Evolutionary conservation across 805 yeast genomes (phyloP), one percentile per base, ranked within the genome.

Genomic region (Ogataea parapolymorpha): DNA sequence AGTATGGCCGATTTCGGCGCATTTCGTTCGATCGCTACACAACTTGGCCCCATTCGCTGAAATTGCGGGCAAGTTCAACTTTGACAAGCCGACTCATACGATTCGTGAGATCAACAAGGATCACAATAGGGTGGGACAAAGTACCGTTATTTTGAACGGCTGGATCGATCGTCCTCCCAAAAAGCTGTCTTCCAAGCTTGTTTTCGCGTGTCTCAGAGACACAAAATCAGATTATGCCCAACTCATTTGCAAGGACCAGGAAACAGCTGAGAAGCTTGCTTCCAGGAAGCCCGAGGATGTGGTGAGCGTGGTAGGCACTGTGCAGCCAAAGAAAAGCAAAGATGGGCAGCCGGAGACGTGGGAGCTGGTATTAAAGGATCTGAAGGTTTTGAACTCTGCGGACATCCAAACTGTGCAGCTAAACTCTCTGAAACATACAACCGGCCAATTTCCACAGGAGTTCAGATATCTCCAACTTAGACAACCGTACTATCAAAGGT

Each of bases 81-180:
- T 63, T 30, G 38, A 38, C 8, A 55, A 53, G 23, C 54, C 49
- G 35, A 57, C 64, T 1, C 61, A 60, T 37, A 53, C 64, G 2
- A 46, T 63, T 15, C 26, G 40, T 2, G 39, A 48, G 23, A 49
- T 63, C 11, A 41, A 54, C 15, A 10, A 24, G 2, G 18, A 39
- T 3, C 23, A 46, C 13, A 33, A 33, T 2, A 13, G 30, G 3
- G 29, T 48, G 10, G 14, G 55, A 6, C 39, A 45, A 10, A 16
- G 49, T 9, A 50, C 60, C 11, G 74, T 83, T 2, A 68, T 73
- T 0, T 49, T 91, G 6, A 78, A 86, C 48, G 98, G 99, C 0
- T 93, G 96, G 88, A 74, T 91, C 13, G 79, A 87, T 54, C 69
- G 75, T 16, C 80, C 82, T 49, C 93, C 96, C 0, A 72, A 82